Percentiles rank a stretch among this genome's conserved stretches.
These are phyloP conservation scores for Pythium biforme DNA, from an alignment of 352 stramenopile genomes.

Conservation along the genomic window DNA sequence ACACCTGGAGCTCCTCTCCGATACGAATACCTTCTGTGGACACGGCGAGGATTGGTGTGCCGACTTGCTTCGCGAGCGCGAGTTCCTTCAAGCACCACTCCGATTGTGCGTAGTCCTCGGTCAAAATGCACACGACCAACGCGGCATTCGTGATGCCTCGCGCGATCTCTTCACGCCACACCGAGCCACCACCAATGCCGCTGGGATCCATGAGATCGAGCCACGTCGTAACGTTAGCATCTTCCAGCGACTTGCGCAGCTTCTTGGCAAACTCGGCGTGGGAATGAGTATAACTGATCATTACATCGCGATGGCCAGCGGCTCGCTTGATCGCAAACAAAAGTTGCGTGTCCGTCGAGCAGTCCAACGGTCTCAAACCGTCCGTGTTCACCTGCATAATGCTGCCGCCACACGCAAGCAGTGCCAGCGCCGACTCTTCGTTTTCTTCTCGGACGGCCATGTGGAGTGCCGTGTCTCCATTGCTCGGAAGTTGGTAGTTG, in stretches of 20 bases:
- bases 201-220: conserved; percentile 67
- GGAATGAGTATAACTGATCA: conserved; percentile 79
- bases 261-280: conserved; percentile 63
- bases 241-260: conserved; percentile 54
- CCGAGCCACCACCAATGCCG: conserved; percentile 59
- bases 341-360: conserved; percentile 54
- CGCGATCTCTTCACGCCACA: conserved; percentile 66
- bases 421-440: conserved; percentile 58
- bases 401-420: conserved; percentile 68
- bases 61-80: conserved; percentile 66
- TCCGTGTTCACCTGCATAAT: conserved; percentile 75
- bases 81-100: conserved; percentile 69
- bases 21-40: conserved; percentile 69
- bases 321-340: conserved; percentile 74
- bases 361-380: conserved; percentile 57
- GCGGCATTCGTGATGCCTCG: conserved; percentile 58
- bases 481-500: conserved; percentile 64
- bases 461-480: conserved; percentile 72
- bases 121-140: conserved; percentile 58
- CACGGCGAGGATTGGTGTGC: conserved; percentile 74
- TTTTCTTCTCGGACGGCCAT: conserved; percentile 79
- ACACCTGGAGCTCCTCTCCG: conserved; percentile 81
- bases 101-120: conserved; percentile 55
- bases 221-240: conserved; percentile 66
- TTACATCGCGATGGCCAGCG: conserved; percentile 64